Conservation (phyloP, 768 basidiomycete genomes). For the Trametes sanguinea region DNA sequence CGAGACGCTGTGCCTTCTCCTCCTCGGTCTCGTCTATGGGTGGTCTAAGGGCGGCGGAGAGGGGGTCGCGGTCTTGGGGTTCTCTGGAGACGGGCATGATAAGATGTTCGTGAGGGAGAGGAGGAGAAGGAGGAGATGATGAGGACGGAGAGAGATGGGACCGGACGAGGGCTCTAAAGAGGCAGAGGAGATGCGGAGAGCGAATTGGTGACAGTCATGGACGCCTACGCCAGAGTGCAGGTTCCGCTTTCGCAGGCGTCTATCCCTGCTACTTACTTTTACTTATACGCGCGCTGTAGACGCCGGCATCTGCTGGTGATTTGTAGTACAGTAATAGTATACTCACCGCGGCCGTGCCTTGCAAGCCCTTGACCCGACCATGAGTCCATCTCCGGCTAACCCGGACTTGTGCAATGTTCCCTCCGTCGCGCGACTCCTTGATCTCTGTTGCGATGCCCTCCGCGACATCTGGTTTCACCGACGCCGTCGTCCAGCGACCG, state of each 20-base stretch:
- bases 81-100: constrained; percentile 31
- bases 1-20: constrained; percentile 53
- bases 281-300: background rate
- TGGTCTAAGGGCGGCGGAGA: constrained; percentile 64
- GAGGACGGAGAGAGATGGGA: background rate
- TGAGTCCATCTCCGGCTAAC: constrained; percentile 1
- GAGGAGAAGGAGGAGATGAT: background rate
- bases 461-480: background rate
- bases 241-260: constrained; percentile 10
- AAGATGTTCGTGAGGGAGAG: background rate
- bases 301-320: background rate
- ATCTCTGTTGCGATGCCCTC: background rate
- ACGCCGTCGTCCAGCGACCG: no score
- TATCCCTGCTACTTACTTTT: background rate
- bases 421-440: background rate
- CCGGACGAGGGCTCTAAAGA: constrained; percentile 3
- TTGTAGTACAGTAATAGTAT: no score
- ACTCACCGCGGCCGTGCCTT: no score
- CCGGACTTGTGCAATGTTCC: constrained; percentile 12
- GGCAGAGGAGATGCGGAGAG: constrained; percentile 20
- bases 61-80: constrained; percentile 50
- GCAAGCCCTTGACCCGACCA: background rate
- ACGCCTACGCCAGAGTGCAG: constrained; percentile 10
- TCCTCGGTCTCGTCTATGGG: constrained; percentile 67
- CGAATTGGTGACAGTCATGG: constrained; percentile 25